phyloP scores from a whole-genome alignment of 805 yeast species.

The Starmera quercuum region DNA sequence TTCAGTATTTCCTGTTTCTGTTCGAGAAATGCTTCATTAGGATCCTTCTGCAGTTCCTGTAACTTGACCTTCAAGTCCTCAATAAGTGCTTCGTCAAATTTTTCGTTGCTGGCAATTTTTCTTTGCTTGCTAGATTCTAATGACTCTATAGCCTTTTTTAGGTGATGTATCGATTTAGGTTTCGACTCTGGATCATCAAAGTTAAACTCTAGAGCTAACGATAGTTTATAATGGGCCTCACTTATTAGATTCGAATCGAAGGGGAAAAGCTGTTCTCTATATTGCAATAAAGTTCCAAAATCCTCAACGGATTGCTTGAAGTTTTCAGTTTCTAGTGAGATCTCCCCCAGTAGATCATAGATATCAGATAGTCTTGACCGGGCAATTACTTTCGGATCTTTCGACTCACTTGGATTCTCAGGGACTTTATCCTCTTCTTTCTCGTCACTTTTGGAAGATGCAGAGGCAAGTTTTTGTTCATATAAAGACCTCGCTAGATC shows the following conservation, averaged over 20 bases:
- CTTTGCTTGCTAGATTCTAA: conserved; percentile 31
- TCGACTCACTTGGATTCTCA: conserved; percentile 5
- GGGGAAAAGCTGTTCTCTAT: conserved; percentile 44
- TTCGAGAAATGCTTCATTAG: conserved; percentile 37
- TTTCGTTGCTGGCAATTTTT: conserved; percentile 28
- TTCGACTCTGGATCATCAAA: conserved; percentile 43
- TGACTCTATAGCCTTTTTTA: conserved; percentile 43
- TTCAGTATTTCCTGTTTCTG: conserved; percentile 47
- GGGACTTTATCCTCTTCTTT: conserved; percentile 21
- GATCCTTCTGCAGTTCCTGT: conserved; percentile 46
- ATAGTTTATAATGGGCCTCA: conserved; percentile 75
- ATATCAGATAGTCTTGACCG: conserved; percentile 60
- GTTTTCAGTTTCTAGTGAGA: conserved; percentile 83
- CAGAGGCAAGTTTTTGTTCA: conserved; percentile 33
- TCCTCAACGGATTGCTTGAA: conserved; percentile 73
- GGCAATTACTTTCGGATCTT: conserved; percentile 26
- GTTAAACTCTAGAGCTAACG: conserved; percentile 69
- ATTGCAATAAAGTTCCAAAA: conserved; percentile 46
- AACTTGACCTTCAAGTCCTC: conserved; percentile 50
- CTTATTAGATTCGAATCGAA: conserved; percentile 51
- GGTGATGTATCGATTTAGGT: conserved; percentile 44
- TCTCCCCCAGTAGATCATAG: conserved; percentile 79
- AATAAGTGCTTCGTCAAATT: conserved; percentile 35
- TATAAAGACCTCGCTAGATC: conserved; percentile 70
- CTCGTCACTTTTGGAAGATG: too few relatives aligned